Base-by-base conservation (phyloP, 192 early-diverging fungal genomes). In the Coemansia sp. region DNA sequence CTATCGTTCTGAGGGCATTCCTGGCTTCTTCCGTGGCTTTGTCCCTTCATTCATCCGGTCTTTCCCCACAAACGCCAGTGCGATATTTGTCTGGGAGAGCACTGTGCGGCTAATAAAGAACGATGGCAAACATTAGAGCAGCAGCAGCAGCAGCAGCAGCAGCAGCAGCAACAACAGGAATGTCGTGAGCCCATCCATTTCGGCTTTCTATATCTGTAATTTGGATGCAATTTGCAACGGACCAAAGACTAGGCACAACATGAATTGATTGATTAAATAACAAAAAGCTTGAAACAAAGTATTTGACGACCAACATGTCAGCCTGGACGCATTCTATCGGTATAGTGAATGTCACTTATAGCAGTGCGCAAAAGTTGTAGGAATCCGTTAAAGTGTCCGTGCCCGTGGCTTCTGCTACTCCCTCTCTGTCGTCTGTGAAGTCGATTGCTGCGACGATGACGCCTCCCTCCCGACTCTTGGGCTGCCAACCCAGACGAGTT, bases 21-120 rank as follows among this genome's bases (percentile, higher is more conserved):
- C 71, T 47, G 96, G 94, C 7, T 98, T 98, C 68, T 95, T 95
- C 78, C 84, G 92, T 65, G 94, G 96, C 22, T 97, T 97, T 72
- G 59, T 91, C 12, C 95, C 94, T 12, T 93, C 91, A 12, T 91
- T 98, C 56, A 84, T 98, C 39, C 87, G 97, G 37, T 88, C 92
- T 4, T 98, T 98, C 77, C 96, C 96, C 3, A 97, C 95, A 0
- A 98, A 98, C 67, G 95, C 93, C 41, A 91, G 91, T 22, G 95
- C 94, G n/a, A 91, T 98, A 46, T 88, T 95, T 48, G 89, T 92
- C 3, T 95, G 92, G 85, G 94, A 98, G 63, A 85, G 86, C 22
- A 86, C 84, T 0, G 88, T 90, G 85, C 78, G 84, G 6, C 51
- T 85, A 13, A 74, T 84, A 19, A 76, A 73, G 22, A 69, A 59